Evolutionary conservation across 1,284 basidiomycete species (phyloP).

Genomic region (Rhizoctonia solani): DNA sequence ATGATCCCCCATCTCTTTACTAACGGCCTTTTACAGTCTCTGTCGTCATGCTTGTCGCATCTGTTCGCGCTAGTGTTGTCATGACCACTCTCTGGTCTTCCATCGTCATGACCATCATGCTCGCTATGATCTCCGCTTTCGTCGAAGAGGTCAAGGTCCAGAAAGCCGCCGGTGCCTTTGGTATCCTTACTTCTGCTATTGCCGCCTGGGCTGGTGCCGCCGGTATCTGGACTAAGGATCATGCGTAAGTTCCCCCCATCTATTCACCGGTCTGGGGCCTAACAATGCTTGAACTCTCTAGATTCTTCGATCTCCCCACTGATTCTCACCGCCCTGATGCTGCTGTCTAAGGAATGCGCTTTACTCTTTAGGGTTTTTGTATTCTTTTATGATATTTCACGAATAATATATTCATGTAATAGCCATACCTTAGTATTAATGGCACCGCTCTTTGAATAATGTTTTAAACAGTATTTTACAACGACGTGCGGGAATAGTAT

Average conservation of each 20-base stretch:
- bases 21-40: background rate
- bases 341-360: constrained; percentile 14
- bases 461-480: too few relatives aligned
- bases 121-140: constrained; percentile 22
- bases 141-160: constrained; percentile 27
- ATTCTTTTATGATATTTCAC: constrained; percentile 25
- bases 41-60: constrained; percentile 25
- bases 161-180: constrained; percentile 23
- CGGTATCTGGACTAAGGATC: constrained; percentile 27
- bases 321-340: constrained; percentile 24
- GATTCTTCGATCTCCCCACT: constrained; percentile 27
- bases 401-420: constrained; percentile 30
- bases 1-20: background rate
- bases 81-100: constrained; percentile 24
- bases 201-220: constrained; percentile 17
- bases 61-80: constrained; percentile 15
- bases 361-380: constrained; percentile 14
- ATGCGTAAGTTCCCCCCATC: background rate
- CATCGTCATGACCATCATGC: constrained; percentile 24
- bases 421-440: constrained; percentile 14
- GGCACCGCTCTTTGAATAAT: constrained; percentile 26
- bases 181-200: constrained; percentile 22
- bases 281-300: background rate
- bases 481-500: too few relatives aligned
- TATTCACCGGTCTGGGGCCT: background rate